A percentile compares a stretch with the other conserved stretches of the same genome.
Evolutionary conservation across 768 basidiomycete species (phyloP).

Genomic region (Cystobasidium tubakii): DNA sequence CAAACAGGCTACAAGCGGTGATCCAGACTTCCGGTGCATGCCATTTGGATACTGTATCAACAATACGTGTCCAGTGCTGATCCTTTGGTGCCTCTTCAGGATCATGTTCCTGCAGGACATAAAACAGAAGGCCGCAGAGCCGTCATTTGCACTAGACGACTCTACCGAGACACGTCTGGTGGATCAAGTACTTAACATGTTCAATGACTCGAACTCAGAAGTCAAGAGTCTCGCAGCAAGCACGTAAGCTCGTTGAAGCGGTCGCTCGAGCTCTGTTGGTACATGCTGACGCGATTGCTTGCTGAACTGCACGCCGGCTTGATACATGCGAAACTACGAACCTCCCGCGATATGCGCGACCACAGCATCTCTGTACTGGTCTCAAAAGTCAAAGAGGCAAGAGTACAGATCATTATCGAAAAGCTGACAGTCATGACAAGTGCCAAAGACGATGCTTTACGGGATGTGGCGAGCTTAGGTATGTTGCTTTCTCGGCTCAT

Average conservation of each 20-base stretch:
- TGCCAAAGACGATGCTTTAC: slow-evolving; percentile 80
- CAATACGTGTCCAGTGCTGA: too few species aligned
- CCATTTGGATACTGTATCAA: neutral
- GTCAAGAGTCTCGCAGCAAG: slow-evolving; percentile 97
- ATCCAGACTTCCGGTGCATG: slow-evolving; percentile 25
- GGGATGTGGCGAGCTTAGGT: slow-evolving; percentile 94
- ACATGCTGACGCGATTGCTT: neutral
- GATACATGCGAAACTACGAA: too few species aligned
- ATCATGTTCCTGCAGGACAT: slow-evolving; percentile 94
- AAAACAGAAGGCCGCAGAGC: slow-evolving; percentile 76
- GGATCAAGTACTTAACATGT: slow-evolving; percentile 71
- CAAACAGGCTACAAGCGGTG: slow-evolving; percentile 8
- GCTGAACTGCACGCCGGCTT: neutral
- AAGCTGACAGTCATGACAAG: slow-evolving; percentile 76
- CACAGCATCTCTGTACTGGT: slow-evolving; percentile 78
- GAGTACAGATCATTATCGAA: slow-evolving; percentile 82
- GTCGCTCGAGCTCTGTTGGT: neutral
- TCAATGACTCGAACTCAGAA: slow-evolving; percentile 93
- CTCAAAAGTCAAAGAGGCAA: slow-evolving; percentile 73
- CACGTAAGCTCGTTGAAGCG: too few species aligned
- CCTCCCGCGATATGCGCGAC: neutral
- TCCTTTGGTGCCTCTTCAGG: slow-evolving; percentile 12
- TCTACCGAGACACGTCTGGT: slow-evolving; percentile 74
- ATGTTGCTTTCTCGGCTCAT: slow-evolving; percentile 39
- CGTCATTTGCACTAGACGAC: slow-evolving; percentile 77